Base-by-base conservation (phyloP, 306 rosid species). In the Cotoneaster glaucophyllus region DNA sequence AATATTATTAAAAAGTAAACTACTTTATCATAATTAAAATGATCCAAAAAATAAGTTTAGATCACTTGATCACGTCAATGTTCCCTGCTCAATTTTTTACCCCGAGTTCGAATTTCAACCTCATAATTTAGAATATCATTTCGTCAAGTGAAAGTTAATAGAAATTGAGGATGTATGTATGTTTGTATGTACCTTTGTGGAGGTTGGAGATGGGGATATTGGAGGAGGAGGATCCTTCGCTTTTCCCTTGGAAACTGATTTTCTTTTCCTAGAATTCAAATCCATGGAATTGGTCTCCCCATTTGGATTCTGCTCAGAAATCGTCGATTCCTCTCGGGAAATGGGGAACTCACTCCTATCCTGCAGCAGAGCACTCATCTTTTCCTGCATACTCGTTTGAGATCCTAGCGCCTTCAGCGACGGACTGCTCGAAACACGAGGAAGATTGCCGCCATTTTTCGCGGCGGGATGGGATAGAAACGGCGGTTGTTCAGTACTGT, bases 391-490 rank as follows among this genome's bases (percentile, higher is more conserved):
- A 80, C 63, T 84, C 66, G 74, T 80, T 63, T 93, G 94, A 77
- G 93, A 84, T 84, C 88, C 97, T 52, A 88, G 65, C 4, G 75
- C 87, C 67, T 92, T 82, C 21, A 95, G 85, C 11, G 96, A 85
- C 32, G 97, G 96, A 34, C 88, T 92, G 48, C 99, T 95, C 11
- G 88, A 88, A 67, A 95, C 96, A 48, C 97, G 78, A 21, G 82
- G n/a, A 0, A 93, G 70, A 78, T 78, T 89, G 9, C 54, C 90
- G 7, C 58, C 90, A 70, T 80, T 81, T 6, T 53, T 87, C 59
- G 80, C 63, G 1, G 68, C 67, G 28, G 77, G 64, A 7, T 68
- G 48, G 79, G 92, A 85, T 83, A 92, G 82, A 56, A 22, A 78
- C 26, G 57, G 24, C 11, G 34, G n/a, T 21, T 85, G 75, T 12